These are phyloP conservation scores for Chytriomyces hyalinus DNA, from an alignment of 192 early-diverging fungal genomes.

Conservation along the genomic window DNA sequence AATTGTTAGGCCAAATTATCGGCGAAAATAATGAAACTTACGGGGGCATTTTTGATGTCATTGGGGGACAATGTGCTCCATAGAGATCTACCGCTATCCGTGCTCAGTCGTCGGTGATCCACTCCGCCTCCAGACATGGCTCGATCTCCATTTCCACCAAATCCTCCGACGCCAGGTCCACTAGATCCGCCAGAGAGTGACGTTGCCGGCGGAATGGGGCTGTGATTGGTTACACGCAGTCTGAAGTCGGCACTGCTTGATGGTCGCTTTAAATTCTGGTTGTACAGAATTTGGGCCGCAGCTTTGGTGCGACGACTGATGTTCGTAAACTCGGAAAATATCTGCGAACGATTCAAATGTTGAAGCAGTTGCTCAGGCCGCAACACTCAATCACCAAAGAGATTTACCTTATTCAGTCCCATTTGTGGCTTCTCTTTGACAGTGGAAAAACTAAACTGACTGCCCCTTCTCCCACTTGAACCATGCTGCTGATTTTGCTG, in stretches of 20 bases:
- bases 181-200: slow-evolving; percentile 14
- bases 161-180: slow-evolving; percentile 16
- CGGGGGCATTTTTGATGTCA: slow-evolving; percentile 44
- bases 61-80: slow-evolving; percentile 42
- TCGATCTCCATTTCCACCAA: slow-evolving; percentile 8
- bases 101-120: slow-evolving; percentile 21
- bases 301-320: slow-evolving; percentile 22
- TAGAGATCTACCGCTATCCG: slow-evolving; percentile 27
- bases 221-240: slow-evolving; percentile 18
- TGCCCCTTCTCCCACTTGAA: slow-evolving; percentile 8
- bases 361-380: neutral
- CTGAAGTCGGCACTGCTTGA: slow-evolving; percentile 14
- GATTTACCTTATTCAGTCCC: slow-evolving; percentile 15
- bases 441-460: slow-evolving; percentile 26
- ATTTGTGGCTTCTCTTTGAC: slow-evolving; percentile 21
- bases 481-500: neutral
- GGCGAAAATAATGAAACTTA: slow-evolving; percentile 10
- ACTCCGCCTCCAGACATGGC: slow-evolving; percentile 2
- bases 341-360: neutral
- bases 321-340: neutral
- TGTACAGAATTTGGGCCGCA: slow-evolving; percentile 11
- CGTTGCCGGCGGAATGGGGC: slow-evolving; percentile 28
- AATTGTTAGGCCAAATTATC: neutral
- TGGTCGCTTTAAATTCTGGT: slow-evolving; percentile 17
- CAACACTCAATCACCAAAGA: neutral